Evolutionary conservation across 2,329 filamentous ascomycete genomes (phyloP), one percentile per base, ranked within the genome.

Genomic region (Fusarium chaquense): DNA sequence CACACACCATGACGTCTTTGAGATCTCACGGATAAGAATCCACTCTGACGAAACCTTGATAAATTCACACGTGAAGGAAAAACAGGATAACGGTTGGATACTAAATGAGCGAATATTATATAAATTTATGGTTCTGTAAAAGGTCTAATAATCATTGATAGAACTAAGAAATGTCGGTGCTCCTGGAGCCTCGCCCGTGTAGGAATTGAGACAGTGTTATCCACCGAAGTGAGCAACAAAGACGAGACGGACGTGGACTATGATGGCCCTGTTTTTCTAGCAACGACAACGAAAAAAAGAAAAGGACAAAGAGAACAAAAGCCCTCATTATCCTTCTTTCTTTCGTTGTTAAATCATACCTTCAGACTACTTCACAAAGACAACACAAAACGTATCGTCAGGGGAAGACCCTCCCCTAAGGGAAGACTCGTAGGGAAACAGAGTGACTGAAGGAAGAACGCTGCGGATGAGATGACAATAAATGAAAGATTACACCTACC

Each of bases 121-220:
- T 40, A 33, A 50, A 50, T 22, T 58, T 16, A 55, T n/a, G 32
- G 12, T 38, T n/a, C 5, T 35, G 28, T n/a, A 35, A 11, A 11
- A 35, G 15, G 15, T 20, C 11, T 46, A 22, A 33, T 46, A 26
- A 33, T 33, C 13, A 44, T 24, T 26, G 33, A 38, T 38, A 50
- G 7, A 36, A 22, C 43, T 26, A 10, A 40, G n/a, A 36, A 59
- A 83, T 84, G 80, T 84, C 70, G 83, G 83, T 82, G 76, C 83
- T 76, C 82, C 77, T 70, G 83, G 83, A 85, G 83, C 83, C 83
- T 81, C 83, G 82, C 82, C 82, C 80, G 79, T 78, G 83, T 85
- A 71, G 76, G 57, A 73, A 24, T 43, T 65, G 53, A 66, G 33
- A 55, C 50, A 60, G 60, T 66, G 51, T 51, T 45, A 33, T 35